Base-by-base conservation (phyloP, 352 stramenopile species). In the Poterioochromonas sp. region DNA sequence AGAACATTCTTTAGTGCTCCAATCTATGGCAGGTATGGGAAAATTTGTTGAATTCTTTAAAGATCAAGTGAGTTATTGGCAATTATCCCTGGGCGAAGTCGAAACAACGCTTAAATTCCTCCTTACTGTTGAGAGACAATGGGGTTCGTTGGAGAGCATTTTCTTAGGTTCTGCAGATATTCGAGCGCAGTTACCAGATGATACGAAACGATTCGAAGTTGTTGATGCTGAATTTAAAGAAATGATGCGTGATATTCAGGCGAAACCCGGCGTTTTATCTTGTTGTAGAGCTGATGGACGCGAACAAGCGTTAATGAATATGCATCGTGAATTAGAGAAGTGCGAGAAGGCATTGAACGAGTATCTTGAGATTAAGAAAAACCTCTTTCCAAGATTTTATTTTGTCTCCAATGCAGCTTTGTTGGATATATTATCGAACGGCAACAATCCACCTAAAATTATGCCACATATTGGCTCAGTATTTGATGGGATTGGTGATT, bases 321-420 rank as follows among this genome's bases (percentile, higher is more conserved):
- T 98, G 92, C 97, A 98, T 81, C 88, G 88, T 69, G 94, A 98
- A 84, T 87, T 99, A 5, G 95, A 99, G 81, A 98, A 97, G 79
- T 98, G 94, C 79, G 93, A 98, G 81, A 99, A 98, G 84, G 95
- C 90, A 32, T 89, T 99, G 0, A 92, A 98, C 80, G 95, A 93
- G 0, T 99, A 99, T 85, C 84, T 99, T 37, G 95, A 99, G 81
- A 91, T 97, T 82, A 99, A 99, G 81, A 91, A 95, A 68, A 96
- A 96, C 84, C 96, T 96, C 79, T 99, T 99, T 80, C 95, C 95
- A 34, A 90, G 95, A 32, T 98, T 99, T 87, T 99, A 98, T 85
- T 98, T 99, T 79, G 94, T 98, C 0, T 98, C 93, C 11, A 98
- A 98, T 80, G 92, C 93, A 0, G 94, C 93, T 62, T 82, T 99